Evolutionary conservation across 208 protist genomes (phyloP).

Genomic region (Crithidia acanthocephali): DNA sequence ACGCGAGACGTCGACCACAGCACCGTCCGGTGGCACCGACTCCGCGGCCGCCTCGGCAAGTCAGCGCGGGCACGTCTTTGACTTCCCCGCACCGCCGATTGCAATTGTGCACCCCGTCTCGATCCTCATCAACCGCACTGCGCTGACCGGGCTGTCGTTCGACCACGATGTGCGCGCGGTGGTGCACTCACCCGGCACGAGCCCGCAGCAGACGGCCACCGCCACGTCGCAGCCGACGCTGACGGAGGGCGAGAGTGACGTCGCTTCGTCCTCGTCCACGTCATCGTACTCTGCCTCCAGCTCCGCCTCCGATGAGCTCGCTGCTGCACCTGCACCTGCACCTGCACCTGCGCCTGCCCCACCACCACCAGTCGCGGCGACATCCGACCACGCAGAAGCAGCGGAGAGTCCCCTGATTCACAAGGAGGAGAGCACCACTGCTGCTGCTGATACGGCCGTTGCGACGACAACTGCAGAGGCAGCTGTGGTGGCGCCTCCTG

Average conservation of each 20-base stretch:
- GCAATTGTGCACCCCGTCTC: conserved; percentile 32
- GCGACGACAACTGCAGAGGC: background rate
- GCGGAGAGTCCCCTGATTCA: no score
- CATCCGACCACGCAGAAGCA: no score
- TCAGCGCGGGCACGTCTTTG: conserved; percentile 10
- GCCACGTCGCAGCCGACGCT: conserved; percentile 8
- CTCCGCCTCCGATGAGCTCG: background rate
- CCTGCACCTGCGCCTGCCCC: background rate
- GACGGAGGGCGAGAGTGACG: conserved; percentile 10
- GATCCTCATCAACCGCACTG: conserved; percentile 36
- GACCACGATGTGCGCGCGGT: conserved; percentile 18
- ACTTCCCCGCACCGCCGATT: conserved; percentile 26
- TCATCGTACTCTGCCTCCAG: conserved; percentile 3
- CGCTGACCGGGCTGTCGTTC: conserved; percentile 2
- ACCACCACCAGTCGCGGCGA: background rate
- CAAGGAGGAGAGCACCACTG: background rate
- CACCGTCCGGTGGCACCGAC: background rate
- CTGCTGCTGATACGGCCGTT: background rate
- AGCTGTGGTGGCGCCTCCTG: background rate
- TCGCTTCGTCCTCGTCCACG: background rate
- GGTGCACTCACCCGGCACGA: conserved; percentile 35
- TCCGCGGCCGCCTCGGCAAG: background rate
- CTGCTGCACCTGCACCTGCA: background rate
- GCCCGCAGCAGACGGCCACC: conserved; percentile 7
- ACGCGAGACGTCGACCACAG: background rate